phyloP scores from a whole-genome alignment of 257 asterid species.

The Solanum chmielewskii region DNA sequence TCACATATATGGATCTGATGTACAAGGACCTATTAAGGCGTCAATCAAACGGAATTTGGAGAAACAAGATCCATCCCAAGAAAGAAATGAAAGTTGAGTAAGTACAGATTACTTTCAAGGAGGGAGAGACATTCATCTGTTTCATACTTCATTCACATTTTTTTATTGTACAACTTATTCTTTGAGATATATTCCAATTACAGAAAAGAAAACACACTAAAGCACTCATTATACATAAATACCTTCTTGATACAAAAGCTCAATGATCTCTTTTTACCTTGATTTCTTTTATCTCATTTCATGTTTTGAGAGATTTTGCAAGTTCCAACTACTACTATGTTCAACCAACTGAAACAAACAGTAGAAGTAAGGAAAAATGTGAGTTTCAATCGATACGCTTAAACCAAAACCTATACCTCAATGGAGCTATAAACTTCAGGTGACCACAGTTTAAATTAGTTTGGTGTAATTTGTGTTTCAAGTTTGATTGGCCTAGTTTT shows the following conservation, averaged over 20 bases:
- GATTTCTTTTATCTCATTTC: not conserved
- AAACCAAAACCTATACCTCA: not conserved
- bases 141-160: not conserved
- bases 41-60: constrained; percentile 18
- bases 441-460: not conserved
- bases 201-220: not conserved
- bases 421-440: not conserved
- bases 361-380: not conserved
- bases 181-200: not conserved
- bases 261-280: not conserved
- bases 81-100: not conserved
- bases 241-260: not conserved
- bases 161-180: not conserved
- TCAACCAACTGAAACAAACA: not conserved
- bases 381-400: not conserved
- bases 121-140: not conserved
- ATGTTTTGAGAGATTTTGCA: not conserved
- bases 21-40: constrained; percentile 23
- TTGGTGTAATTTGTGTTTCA: not conserved
- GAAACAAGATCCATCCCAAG: constrained; percentile 13
- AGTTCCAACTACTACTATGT: not conserved
- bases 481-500: not conserved
- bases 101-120: not conserved
- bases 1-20: constrained; percentile 60
- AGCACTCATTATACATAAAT: not conserved